Evolutionary conservation across 345 rosid genomes (phyloP).

Genomic region (Excoecaria cochinchinensis): DNA sequence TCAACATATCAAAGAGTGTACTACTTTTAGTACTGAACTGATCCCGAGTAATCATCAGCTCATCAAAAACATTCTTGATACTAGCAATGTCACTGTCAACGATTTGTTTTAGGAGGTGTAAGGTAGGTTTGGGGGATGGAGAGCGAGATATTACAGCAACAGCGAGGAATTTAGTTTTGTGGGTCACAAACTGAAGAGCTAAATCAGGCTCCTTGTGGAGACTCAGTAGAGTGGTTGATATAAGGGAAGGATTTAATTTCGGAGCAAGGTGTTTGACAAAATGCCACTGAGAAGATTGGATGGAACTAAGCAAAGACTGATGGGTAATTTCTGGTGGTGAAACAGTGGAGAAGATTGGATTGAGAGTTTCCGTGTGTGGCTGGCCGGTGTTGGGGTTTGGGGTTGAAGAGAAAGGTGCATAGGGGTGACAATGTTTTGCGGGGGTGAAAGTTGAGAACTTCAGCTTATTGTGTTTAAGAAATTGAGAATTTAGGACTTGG

Average conservation of each 20-base stretch:
- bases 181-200: slow-evolving; percentile 51
- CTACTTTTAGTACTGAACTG: slow-evolving; percentile 47
- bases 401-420: slow-evolving; percentile 27
- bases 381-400: slow-evolving; percentile 8
- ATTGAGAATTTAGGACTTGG: slow-evolving; percentile 16
- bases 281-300: slow-evolving; percentile 75
- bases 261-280: slow-evolving; percentile 55
- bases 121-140: slow-evolving; percentile 53
- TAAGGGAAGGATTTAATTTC: slow-evolving; percentile 41
- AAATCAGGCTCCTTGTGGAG: slow-evolving; percentile 60
- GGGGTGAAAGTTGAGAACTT: slow-evolving; percentile 9
- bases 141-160: slow-evolving; percentile 52
- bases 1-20: slow-evolving; percentile 53
- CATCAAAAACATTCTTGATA: slow-evolving; percentile 47
- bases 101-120: slow-evolving; percentile 51
- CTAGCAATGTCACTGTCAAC: slow-evolving; percentile 22
- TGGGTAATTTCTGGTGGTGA: slow-evolving; percentile 18
- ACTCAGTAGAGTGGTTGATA: slow-evolving; percentile 43
- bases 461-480: slow-evolving; percentile 7
- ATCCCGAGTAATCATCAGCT: slow-evolving; percentile 43
- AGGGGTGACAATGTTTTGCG: not conserved
- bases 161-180: slow-evolving; percentile 58
- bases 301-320: slow-evolving; percentile 16
- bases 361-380: not conserved
- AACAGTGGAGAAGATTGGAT: slow-evolving; percentile 5